Evolutionary conservation across 1,284 basidiomycete genomes (phyloP).

Genomic region (Naganishia sp.): DNA sequence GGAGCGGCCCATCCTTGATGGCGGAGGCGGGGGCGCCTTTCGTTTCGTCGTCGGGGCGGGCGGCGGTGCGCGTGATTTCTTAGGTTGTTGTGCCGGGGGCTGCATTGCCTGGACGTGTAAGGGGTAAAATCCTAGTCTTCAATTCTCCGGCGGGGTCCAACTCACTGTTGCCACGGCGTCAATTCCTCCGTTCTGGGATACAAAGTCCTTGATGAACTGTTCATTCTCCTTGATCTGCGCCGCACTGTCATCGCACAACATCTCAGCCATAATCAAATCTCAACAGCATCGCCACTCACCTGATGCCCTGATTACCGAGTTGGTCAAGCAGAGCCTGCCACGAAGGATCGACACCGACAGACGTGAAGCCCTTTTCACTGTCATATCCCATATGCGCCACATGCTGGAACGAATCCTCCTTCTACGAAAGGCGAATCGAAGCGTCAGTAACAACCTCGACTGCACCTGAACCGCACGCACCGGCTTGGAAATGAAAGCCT

Average conservation of each 20-base stretch:
- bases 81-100: neutral
- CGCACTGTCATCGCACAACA: constrained; percentile 42
- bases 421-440: constrained; percentile 34
- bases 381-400: constrained; percentile 96
- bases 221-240: constrained; percentile 71
- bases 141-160: neutral
- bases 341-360: constrained; percentile 84
- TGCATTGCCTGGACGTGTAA: constrained; percentile 43
- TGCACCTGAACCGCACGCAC: constrained; percentile 43
- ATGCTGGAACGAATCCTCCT: constrained; percentile 78
- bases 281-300: constrained; percentile 7
- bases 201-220: constrained; percentile 85
- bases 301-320: constrained; percentile 71
- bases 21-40: constrained; percentile 53
- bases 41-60: constrained; percentile 50
- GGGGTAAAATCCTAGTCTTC: constrained; percentile 43
- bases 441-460: neutral
- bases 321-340: constrained; percentile 79
- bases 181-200: constrained; percentile 62
- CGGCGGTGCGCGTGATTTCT: constrained; percentile 17
- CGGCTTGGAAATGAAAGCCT: constrained; percentile 86
- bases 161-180: constrained; percentile 38
- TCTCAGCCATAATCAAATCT: no score
- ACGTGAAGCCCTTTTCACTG: constrained; percentile 78
- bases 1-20: constrained; percentile 47